These are phyloP conservation scores for Monosporozyma unispora DNA, from an alignment of 805 yeast genomes.

Conservation along the genomic window DNA sequence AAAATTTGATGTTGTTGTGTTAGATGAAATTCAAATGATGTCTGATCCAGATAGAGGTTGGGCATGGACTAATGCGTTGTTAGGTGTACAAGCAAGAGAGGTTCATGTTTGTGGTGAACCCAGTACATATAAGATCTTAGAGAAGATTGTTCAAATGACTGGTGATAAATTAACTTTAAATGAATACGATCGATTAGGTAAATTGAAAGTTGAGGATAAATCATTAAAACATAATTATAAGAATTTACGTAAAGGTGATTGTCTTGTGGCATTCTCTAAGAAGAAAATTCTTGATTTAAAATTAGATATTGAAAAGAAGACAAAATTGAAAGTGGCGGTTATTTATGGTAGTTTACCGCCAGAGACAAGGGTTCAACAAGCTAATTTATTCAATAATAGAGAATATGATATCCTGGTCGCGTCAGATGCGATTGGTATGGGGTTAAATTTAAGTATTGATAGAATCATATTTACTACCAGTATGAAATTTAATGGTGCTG, in stretches of 20 bases:
- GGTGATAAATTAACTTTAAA: conserved; percentile 76
- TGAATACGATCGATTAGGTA: conserved; percentile 66
- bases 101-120: conserved; percentile 92
- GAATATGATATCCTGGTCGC: conserved; percentile 80
- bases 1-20: conserved; percentile 75
- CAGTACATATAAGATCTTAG: conserved; percentile 63
- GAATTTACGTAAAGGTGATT: conserved; percentile 58
- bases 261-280: conserved; percentile 82
- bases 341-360: conserved; percentile 96
- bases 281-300: conserved; percentile 60
- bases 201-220: conserved; percentile 45
- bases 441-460: conserved; percentile 75
- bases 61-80: conserved; percentile 88
- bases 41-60: conserved; percentile 72
- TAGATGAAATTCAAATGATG: conserved; percentile 96
- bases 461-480: conserved; percentile 67
- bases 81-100: conserved; percentile 80
- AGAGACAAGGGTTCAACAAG: conserved; percentile 82
- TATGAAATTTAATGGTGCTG: conserved; percentile 61
- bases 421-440: conserved; percentile 98
- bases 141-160: conserved; percentile 49
- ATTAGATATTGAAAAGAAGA: conserved; percentile 53
- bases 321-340: conserved; percentile 68
- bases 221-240: conserved; percentile 22
- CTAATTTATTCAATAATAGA: conserved; percentile 69